These are phyloP conservation scores for Microsporum audouinii DNA, from an alignment of 2,329 filamentous ascomycete species.

Conservation along the genomic window DNA sequence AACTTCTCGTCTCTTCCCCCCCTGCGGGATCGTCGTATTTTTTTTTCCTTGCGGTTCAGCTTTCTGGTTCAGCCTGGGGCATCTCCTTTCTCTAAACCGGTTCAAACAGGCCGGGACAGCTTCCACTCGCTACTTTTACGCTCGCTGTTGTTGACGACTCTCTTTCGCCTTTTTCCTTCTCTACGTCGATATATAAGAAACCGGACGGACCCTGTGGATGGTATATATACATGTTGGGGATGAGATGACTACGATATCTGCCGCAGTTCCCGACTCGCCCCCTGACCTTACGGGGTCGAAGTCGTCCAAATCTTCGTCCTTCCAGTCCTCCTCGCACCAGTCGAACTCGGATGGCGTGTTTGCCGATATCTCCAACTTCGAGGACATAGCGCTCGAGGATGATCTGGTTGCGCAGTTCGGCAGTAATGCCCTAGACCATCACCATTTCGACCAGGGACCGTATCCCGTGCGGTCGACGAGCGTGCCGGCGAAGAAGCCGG, in stretches of 20 bases:
- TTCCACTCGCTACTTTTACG: background rate
- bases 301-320: constrained; percentile 82
- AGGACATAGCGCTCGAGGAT: constrained; percentile 81
- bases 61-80: constrained; percentile 1
- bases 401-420: constrained; percentile 34
- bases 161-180: background rate
- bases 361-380: constrained; percentile 70
- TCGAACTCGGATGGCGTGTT: constrained; percentile 57
- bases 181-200: background rate
- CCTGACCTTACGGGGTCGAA: constrained; percentile 74
- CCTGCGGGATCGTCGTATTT: constrained; percentile 4
- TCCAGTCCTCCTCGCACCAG: constrained; percentile 63
- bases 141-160: background rate
- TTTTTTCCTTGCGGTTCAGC: background rate
- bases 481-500: background rate
- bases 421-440: constrained; percentile 18
- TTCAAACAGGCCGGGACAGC: background rate
- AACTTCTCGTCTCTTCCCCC: background rate
- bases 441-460: constrained; percentile 20
- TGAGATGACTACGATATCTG: constrained; percentile 36
- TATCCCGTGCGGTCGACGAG: background rate
- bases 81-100: background rate
- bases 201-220: background rate
- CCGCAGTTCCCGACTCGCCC: constrained; percentile 51
- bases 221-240: constrained; percentile 9